Evolutionary conservation across 768 basidiomycete species (phyloP), one percentile per base, ranked within the genome.

Genomic region (Naganishia vaughanmartiniae): DNA sequence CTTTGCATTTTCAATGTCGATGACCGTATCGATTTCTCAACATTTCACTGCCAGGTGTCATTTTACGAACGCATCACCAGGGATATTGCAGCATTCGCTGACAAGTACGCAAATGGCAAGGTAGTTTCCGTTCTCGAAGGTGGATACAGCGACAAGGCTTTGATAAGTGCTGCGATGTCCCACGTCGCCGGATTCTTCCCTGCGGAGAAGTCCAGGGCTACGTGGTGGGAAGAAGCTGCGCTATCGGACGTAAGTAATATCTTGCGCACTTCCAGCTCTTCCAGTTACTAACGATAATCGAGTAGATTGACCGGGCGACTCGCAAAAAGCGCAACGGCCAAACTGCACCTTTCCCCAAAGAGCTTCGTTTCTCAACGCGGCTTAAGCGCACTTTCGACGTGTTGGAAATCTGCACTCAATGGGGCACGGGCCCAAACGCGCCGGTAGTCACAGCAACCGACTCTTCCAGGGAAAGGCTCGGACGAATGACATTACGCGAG

Each of bases 91-190:
- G 77, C 74, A 0, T 85, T 99, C 48, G 88, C 89, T 9, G 85
- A 89, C 31, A 73, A 79, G 54, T 88, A 88, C 72, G 87, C 91
- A 0, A 76, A 79, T 0, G 92, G 93, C 0, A 85, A 87, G 51
- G 75, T 95, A 6, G 84, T 98, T 46, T 93, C 91, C 74, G 90
- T 97, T 0, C 86, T 99, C 0, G 95, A 99, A 82, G 95, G 95
- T 0, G 95, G 94, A 0, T 97, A 97, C 76, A 91, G 91, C 74
- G 93, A 97, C 79, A 85, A 89, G 7, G 93, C 95, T 0, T 83
- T 98, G 67, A 87, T 84, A 7, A 92, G 90, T 72, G 95, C 90
- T 0, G 85, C 89, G 0, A 87, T 93, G 86, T 90, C 92, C 0
- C 90, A 93, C 78, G 79, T 95, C 1, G 82, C 83, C 9, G 94